A percentile compares a stretch with the other conserved stretches of the same genome.
These are phyloP conservation scores for Chaetomiaceae sp. DNA, from an alignment of 2,329 filamentous ascomycete species.

Conservation along the genomic window DNA sequence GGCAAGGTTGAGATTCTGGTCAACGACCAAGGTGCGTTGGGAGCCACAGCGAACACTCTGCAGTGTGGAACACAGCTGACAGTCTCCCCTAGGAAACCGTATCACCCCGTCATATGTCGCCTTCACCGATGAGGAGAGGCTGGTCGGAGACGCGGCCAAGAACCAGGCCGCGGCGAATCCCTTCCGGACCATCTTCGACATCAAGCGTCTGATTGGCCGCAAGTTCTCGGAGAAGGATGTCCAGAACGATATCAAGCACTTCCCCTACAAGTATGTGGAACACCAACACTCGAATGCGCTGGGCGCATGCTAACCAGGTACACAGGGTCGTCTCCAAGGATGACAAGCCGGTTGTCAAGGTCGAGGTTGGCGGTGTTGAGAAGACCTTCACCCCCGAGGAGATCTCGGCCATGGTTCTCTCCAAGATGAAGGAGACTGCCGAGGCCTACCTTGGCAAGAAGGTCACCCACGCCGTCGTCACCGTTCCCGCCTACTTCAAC, in stretches of 20 bases:
- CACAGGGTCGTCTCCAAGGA: slow-evolving; percentile 66
- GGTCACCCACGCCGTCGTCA: slow-evolving; percentile 84
- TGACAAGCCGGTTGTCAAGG: slow-evolving; percentile 80
- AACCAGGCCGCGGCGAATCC: slow-evolving; percentile 85
- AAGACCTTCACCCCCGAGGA: slow-evolving; percentile 59
- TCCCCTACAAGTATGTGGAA: slow-evolving; percentile 68
- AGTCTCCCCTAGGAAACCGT: slow-evolving; percentile 72
- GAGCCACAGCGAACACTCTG: not conserved
- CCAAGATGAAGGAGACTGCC: slow-evolving; percentile 61
- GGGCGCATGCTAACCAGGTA: not conserved
- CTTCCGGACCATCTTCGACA: slow-evolving; percentile 69
- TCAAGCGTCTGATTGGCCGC: slow-evolving; percentile 84
- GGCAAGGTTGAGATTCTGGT: slow-evolving; percentile 93
- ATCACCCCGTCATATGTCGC: slow-evolving; percentile 94
- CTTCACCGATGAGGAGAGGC: slow-evolving; percentile 92
- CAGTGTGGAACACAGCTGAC: slow-evolving; percentile 8
- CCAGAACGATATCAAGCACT: slow-evolving; percentile 92
- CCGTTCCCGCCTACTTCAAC: slow-evolving; percentile 97
- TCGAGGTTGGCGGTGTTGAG: slow-evolving; percentile 50
- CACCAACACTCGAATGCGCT: not conserved
- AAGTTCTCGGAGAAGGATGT: slow-evolving; percentile 81
- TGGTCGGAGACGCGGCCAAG: slow-evolving; percentile 93
- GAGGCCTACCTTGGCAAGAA: slow-evolving; percentile 75
- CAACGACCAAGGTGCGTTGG: slow-evolving; percentile 67
- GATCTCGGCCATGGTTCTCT: slow-evolving; percentile 56